These are phyloP conservation scores for Auricularia cornea DNA, from an alignment of 768 basidiomycete genomes.

Conservation along the genomic window DNA sequence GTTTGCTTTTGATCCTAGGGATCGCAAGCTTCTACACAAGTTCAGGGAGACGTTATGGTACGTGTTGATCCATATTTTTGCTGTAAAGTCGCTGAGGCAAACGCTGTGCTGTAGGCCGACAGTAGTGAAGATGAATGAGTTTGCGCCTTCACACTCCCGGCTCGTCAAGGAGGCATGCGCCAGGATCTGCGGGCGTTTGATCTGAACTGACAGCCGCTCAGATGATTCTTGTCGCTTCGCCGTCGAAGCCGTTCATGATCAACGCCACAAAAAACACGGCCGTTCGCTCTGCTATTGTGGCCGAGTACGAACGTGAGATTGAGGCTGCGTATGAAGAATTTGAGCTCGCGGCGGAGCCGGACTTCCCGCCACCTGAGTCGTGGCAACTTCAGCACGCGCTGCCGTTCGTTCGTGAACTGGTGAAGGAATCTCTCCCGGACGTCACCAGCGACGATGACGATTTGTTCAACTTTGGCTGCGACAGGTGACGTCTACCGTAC, in stretches of 20 bases:
- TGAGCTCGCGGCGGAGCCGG: not conserved
- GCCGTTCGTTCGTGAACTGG: constrained; percentile 26
- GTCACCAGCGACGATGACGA: constrained; percentile 26
- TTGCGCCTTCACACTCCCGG: constrained; percentile 28
- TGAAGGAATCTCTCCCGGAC: constrained; percentile 23
- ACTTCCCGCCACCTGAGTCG: not conserved
- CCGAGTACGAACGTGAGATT: constrained; percentile 27
- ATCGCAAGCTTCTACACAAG: constrained; percentile 20
- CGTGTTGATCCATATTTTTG: constrained; percentile 20
- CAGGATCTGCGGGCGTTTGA: constrained; percentile 13
- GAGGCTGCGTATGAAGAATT: constrained; percentile 20
- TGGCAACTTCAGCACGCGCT: constrained; percentile 11
- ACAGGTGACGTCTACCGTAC: constrained; percentile 13
- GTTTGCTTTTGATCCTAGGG: not conserved
- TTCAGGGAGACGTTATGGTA: constrained; percentile 15
- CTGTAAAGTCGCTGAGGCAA: not conserved
- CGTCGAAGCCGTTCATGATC: constrained; percentile 23
- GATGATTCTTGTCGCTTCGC: constrained; percentile 31
- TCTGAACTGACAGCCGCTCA: not conserved
- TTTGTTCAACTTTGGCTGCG: constrained; percentile 33
- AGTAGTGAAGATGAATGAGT: not conserved
- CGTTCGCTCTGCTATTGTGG: constrained; percentile 25
- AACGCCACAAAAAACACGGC: constrained; percentile 34
- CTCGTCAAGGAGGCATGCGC: constrained; percentile 30
- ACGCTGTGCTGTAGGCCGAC: no score